A percentile compares a stretch with the other conserved stretches of the same genome.
Evolutionary conservation across 208 protist species (phyloP).

Genomic region (Trichomonas gallinae): DNA sequence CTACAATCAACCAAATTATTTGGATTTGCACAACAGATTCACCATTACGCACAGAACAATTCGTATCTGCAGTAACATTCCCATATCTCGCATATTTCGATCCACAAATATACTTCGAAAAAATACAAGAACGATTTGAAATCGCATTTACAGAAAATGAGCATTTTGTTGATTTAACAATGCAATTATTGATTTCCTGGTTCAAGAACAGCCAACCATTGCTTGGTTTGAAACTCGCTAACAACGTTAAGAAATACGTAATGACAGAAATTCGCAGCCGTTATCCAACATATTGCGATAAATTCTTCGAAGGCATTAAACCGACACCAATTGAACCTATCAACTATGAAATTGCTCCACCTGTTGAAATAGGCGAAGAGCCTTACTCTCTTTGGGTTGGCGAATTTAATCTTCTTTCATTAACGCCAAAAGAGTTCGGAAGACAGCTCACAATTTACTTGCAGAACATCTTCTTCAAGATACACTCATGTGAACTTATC

Average conservation of each 20-base stretch:
- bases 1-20: neutral
- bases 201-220: neutral
- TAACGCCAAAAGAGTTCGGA: neutral
- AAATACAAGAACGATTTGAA: neutral
- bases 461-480: neutral
- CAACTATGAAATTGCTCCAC: neutral
- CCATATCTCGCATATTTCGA: neutral
- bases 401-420: neutral
- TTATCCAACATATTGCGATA: neutral
- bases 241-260: neutral
- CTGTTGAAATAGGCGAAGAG: neutral
- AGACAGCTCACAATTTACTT: neutral
- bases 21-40: slow-evolving; percentile 3
- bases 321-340: neutral
- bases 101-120: neutral
- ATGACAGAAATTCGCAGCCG: neutral
- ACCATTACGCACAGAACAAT: neutral
- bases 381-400: neutral
- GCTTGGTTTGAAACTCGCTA: neutral
- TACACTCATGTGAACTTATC: neutral
- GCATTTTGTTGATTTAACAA: neutral
- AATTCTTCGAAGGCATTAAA: neutral
- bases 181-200: neutral
- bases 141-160: neutral
- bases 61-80: neutral